Evolutionary conservation across 345 rosid species (phyloP).

Genomic region (Acer saccharum): DNA sequence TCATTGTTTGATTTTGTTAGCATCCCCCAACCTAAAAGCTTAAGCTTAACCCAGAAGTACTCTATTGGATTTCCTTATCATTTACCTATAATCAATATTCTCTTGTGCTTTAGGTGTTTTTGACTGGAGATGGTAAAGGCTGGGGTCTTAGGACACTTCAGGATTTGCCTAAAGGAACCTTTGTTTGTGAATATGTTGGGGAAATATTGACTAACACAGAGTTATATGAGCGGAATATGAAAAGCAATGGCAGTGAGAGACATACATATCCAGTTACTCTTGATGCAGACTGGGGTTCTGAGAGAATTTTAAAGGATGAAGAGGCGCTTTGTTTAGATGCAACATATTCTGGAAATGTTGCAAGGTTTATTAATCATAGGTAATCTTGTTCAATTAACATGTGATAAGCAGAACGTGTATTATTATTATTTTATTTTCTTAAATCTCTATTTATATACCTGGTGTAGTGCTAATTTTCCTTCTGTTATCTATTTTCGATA

Average conservation of each 20-base stretch:
- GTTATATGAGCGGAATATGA: conserved; percentile 54
- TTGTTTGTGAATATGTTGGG: conserved; percentile 85
- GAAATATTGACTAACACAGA: conserved; percentile 80
- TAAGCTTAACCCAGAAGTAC: too few species aligned
- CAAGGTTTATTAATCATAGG: conserved; percentile 96
- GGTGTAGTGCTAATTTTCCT: not conserved
- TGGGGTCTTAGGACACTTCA: conserved; percentile 87
- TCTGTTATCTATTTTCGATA: not conserved
- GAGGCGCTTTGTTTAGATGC: conserved; percentile 91
- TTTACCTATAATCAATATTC: not conserved
- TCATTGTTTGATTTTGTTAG: not conserved
- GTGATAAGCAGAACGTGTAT: not conserved
- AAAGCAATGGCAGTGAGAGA: conserved; percentile 36
- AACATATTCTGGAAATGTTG: conserved; percentile 73
- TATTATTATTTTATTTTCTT: not conserved
- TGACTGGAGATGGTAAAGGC: conserved; percentile 70
- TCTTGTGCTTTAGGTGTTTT: conserved; percentile 63
- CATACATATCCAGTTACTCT: conserved; percentile 66
- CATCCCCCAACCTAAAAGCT: too few species aligned
- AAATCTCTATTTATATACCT: not conserved
- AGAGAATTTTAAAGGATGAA: conserved; percentile 60
- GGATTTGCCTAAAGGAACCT: conserved; percentile 86
- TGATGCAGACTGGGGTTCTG: conserved; percentile 85
- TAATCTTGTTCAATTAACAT: conserved; percentile 23
- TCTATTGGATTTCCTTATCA: not conserved